Conservation (phyloP, 768 basidiomycete genomes). For the Hydnum rufescens region DNA sequence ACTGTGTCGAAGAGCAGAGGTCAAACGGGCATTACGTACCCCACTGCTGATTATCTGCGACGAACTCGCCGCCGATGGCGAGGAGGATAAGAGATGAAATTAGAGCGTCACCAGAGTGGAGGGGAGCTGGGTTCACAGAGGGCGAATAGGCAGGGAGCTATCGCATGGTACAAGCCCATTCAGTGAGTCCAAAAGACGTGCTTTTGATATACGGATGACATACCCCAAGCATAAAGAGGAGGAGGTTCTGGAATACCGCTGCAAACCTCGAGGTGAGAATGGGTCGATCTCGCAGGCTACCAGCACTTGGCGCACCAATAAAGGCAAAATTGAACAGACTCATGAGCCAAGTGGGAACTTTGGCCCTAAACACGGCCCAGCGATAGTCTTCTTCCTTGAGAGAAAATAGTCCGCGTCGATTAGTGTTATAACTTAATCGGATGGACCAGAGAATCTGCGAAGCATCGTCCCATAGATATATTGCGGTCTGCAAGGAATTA, state of each 20-base stretch:
- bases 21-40: not conserved
- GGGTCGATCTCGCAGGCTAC: not conserved
- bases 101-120: constrained; percentile 27
- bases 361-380: constrained; percentile 56
- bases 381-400: constrained; percentile 79
- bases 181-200: not conserved
- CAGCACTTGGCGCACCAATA: constrained; percentile 29
- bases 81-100: constrained; percentile 41
- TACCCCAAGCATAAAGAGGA: constrained; percentile 48
- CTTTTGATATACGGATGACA: constrained; percentile 4
- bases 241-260: constrained; percentile 60
- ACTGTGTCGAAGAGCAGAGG: not conserved
- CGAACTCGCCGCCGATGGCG: constrained; percentile 51
- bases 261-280: constrained; percentile 6
- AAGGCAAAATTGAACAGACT: constrained; percentile 49
- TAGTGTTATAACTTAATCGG: constrained; percentile 62
- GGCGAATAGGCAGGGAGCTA: constrained; percentile 34
- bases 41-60: constrained; percentile 78
- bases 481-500: not conserved
- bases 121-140: constrained; percentile 23
- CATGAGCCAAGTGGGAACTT: constrained; percentile 35
- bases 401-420: constrained; percentile 60
- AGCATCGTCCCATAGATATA: not conserved
- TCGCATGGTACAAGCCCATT: not conserved
- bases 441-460: constrained; percentile 14